These are phyloP conservation scores for Iberis pinnata DNA, from an alignment of 345 rosid species.

Conservation along the genomic window DNA sequence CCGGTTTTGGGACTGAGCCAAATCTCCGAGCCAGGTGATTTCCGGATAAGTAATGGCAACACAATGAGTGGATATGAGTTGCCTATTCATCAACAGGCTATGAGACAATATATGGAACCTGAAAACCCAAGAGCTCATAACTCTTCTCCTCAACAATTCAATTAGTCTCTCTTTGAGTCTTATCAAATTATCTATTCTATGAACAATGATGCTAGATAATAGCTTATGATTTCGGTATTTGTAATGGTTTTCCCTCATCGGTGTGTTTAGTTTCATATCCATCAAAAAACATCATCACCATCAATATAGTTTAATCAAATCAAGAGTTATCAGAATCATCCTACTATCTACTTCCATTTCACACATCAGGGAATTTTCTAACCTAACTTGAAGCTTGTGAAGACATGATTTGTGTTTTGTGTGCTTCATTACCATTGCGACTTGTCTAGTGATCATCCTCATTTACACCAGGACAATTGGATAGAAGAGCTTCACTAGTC, in stretches of 20 bases:
- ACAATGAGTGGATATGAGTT: slow-evolving; percentile 43
- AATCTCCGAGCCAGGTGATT: slow-evolving; percentile 37
- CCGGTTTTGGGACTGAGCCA: slow-evolving; percentile 44
- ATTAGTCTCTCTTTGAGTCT: slow-evolving; percentile 59
- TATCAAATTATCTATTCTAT: background rate
- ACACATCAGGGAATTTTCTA: background rate
- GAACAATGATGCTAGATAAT: slow-evolving; percentile 9
- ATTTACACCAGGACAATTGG: slow-evolving; percentile 69
- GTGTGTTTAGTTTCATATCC: too few relatives aligned
- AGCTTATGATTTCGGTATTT: background rate
- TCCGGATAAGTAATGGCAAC: slow-evolving; percentile 20
- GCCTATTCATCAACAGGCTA: slow-evolving; percentile 39
- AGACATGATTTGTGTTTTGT: too few relatives aligned
- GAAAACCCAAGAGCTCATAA: slow-evolving; percentile 51
- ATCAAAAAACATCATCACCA: background rate
- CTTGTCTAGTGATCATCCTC: slow-evolving; percentile 65
- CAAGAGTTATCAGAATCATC: slow-evolving; percentile 19
- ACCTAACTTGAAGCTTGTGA: slow-evolving; percentile 13
- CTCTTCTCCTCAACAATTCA: slow-evolving; percentile 38
- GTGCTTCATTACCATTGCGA: background rate
- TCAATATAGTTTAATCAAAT: slow-evolving; percentile 3
- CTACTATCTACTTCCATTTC: slow-evolving; percentile 17
- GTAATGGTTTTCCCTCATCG: background rate
- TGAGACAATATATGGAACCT: slow-evolving; percentile 51
- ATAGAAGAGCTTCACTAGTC: slow-evolving; percentile 59